Base-by-base conservation (phyloP, 2,329 filamentous ascomycete species). In the Helminthosporium solani region DNA sequence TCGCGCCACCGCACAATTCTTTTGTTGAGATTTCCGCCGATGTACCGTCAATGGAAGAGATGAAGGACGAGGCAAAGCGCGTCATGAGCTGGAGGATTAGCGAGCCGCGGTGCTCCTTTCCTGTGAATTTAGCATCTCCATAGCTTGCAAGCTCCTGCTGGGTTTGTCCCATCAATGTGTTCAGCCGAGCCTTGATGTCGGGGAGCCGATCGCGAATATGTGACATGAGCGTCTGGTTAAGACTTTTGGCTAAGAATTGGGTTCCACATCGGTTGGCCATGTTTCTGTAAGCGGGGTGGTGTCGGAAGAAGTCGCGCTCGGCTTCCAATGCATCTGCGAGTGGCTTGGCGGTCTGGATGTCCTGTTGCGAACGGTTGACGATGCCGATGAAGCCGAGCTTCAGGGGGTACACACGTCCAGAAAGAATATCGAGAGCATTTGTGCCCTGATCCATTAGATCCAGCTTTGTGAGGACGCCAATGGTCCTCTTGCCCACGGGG, bases 401-500 rank as follows among this genome's bases (percentile, higher is more conserved):
- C 60, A 99, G 72, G 7, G 94, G 94, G 70, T 99, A 99, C 2
- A 99, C 94, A 20, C 94, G 86, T 3, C 94, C 94, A 6, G 92
- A 95, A n/a, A 99, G 80, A 58, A 99, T 99, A 65, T 99, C 94
- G 59, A 99, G 79, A 14, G 94, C 94, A 65, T 99, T 97, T 46
- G 94, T 99, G 53, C 94, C 94, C 66, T 99, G 92, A 66, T 99
- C 94, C 94, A 99, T 99, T 47, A 99, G 77, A 69, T 99, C 94
- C 54, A 99, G 78, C 75, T 99, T 99, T 50, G 94, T 97, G 49
- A 99, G 79, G 46, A 99, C 92, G 64, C 94, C 94, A 66, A 99
- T 97, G 16, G 94, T 99, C 68, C 94, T 84, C 71, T 89, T 85
- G 53, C 94, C 94, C 71, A 96, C 85, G 2, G 94, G 87, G 71